Evolutionary conservation across 2,329 filamentous ascomycete species (phyloP).

Genomic region (Sphaerulina musiva): DNA sequence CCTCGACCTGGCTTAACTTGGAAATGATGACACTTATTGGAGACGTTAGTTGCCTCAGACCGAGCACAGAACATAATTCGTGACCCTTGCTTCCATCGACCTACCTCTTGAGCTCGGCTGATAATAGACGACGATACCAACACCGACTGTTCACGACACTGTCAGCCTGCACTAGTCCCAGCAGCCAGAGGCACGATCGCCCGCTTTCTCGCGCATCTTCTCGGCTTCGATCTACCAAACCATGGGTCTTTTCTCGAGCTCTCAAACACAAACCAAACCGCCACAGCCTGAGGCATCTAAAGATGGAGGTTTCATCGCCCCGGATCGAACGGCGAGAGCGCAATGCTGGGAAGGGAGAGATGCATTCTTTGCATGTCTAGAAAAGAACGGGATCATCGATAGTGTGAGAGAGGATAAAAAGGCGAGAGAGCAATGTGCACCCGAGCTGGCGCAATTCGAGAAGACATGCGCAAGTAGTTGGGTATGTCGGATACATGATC

Average conservation of each 20-base stretch:
- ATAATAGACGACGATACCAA: no score
- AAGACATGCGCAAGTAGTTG: conserved; percentile 81
- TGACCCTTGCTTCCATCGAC: neutral
- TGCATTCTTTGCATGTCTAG: conserved; percentile 79
- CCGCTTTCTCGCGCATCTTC: neutral
- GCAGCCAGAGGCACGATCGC: neutral
- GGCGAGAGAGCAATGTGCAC: conserved; percentile 50
- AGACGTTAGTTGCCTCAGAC: neutral
- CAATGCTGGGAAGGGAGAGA: conserved; percentile 89
- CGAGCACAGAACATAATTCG: neutral
- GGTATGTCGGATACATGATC: conserved; percentile 51
- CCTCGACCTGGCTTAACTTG: neutral
- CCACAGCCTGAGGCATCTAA: conserved; percentile 32
- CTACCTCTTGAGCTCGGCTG: no score
- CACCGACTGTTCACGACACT: no score
- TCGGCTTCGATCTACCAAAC: neutral
- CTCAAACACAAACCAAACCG: conserved; percentile 11
- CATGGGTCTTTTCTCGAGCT: conserved; percentile 36
- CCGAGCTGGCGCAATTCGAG: conserved; percentile 64
- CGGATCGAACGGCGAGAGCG: conserved; percentile 73
- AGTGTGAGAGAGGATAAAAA: conserved; percentile 52
- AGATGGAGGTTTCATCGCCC: conserved; percentile 64
- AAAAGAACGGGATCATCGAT: conserved; percentile 75
- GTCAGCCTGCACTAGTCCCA: no score
- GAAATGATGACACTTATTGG: neutral